Percentiles rank a stretch among this genome's conserved stretches.
phyloP scores from a whole-genome alignment of 108 stramenopile genomes.

The Stephanodiscus minutulus region DNA sequence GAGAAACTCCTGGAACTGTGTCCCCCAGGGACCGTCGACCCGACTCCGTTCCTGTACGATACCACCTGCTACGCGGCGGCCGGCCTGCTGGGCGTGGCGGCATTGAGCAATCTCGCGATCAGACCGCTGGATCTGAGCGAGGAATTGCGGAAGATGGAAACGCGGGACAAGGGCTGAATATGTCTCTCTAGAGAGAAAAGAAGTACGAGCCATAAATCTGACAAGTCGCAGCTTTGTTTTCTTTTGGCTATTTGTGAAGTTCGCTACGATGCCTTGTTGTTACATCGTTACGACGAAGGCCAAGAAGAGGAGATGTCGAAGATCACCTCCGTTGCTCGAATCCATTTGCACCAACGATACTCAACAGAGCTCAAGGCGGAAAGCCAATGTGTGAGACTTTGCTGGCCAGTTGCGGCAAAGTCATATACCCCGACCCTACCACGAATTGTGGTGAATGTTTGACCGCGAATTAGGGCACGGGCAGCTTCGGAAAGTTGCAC shows the following conservation, averaged over 20 bases:
- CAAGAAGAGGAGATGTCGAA: too few relatives aligned
- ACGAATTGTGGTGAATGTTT: slow-evolving; percentile 25
- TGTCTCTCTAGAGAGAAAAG: background rate
- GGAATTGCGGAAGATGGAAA: slow-evolving; percentile 20
- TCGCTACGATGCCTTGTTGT: too few relatives aligned
- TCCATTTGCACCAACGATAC: slow-evolving; percentile 25
- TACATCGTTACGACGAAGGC: too few relatives aligned
- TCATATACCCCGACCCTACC: slow-evolving; percentile 29
- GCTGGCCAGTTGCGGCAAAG: slow-evolving; percentile 20
- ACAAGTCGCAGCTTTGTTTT: background rate
- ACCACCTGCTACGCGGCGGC: slow-evolving; percentile 74
- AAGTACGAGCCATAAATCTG: background rate
- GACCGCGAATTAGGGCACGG: slow-evolving; percentile 22
- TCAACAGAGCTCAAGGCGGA: slow-evolving; percentile 24
- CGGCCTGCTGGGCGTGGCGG: slow-evolving; percentile 63
- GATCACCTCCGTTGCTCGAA: too few relatives aligned
- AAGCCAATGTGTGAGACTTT: slow-evolving; percentile 26
- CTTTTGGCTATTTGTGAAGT: background rate
- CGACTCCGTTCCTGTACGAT: slow-evolving; percentile 84
- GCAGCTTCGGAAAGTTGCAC: slow-evolving; percentile 17
- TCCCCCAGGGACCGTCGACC: slow-evolving; percentile 73
- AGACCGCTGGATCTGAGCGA: slow-evolving; percentile 55
- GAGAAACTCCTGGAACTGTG: slow-evolving; percentile 66
- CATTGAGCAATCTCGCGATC: slow-evolving; percentile 54
- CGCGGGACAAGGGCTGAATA: background rate